Evolutionary conservation across 1,139 yeast genomes (phyloP), one percentile per base, ranked within the genome.

Genomic region (Lodderomyces elongisporus): DNA sequence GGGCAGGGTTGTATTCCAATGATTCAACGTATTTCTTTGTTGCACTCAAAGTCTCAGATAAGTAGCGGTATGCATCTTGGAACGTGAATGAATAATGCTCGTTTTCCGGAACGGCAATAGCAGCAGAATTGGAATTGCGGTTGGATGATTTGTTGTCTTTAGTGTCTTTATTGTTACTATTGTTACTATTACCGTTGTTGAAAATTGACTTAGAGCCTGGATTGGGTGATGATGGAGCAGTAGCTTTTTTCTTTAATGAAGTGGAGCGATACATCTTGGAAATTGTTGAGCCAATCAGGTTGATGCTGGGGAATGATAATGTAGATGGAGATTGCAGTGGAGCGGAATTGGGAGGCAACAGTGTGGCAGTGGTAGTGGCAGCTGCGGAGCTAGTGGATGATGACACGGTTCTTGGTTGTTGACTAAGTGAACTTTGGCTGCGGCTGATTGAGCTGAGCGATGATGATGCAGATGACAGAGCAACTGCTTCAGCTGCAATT

Each of bases 11-110:
- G 45, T 67, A 78, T 20, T 73, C 71, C 25, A 88, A 59, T n/a
- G 78, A 75, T 13, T 66, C 57, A 17, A 80, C 44, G 47, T 75
- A 88, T 39, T 63, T 56, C 42, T 77, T 77, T 1, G 95, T 77
- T 27, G 77, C 56, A 35, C 62, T 59, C 32, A 88, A 61, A 0
- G 93, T 77, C 31, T 80, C 71, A 4, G 60, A 54, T 20, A 88
- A 66, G 50, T 87, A 88, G 3, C 66, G 68, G 41, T 75, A 75
- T 0, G 88, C 80, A 22, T 80, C 82, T 4, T 77, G 71, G 46
- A 73, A 81, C 2, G 82, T 46, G 25, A 60, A 51, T 0, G 56
- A 42, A 33, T 36, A 52, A 5, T 34, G 30, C 30, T 34, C 46
- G 3, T 39, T 40, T 2, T 36, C 41, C 27, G 30, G 10, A 34